Evolutionary conservation across 805 yeast species (phyloP).

Genomic region (Saccharomycopsis sp.): DNA sequence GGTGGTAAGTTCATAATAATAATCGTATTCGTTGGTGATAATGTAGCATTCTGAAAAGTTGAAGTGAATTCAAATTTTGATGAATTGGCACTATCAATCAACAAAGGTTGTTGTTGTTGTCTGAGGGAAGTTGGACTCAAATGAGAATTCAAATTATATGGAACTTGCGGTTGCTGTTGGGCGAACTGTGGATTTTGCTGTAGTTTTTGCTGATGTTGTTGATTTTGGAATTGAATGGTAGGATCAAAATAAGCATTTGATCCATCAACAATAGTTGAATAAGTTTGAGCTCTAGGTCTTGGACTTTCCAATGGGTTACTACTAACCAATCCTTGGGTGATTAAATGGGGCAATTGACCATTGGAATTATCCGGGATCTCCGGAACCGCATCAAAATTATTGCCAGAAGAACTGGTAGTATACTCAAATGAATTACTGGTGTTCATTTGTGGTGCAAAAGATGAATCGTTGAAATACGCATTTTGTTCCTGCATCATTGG

Average conservation of each 20-base stretch:
- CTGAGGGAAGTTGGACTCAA: conserved; percentile 20
- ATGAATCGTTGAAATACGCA: neutral
- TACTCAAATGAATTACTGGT: neutral
- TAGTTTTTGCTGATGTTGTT: conserved; percentile 17
- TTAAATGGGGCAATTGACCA: conserved; percentile 1
- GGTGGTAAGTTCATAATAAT: conserved; percentile 77
- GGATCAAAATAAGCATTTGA: conserved; percentile 21
- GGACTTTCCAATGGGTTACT: neutral
- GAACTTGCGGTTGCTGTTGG: neutral
- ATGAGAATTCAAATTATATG: too few relatives aligned
- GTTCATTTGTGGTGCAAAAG: neutral
- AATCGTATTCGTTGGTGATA: conserved; percentile 73
- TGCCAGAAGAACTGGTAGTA: too few relatives aligned
- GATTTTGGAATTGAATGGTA: conserved; percentile 18
- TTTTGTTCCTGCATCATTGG: conserved; percentile 2
- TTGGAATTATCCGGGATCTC: conserved; percentile 10
- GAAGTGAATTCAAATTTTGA: conserved; percentile 56
- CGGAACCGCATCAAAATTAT: neutral
- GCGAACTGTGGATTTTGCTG: conserved; percentile 7
- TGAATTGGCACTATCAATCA: conserved; percentile 56
- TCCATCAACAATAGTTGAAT: too few relatives aligned
- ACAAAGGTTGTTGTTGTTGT: conserved; percentile 28
- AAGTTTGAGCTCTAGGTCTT: conserved; percentile 39
- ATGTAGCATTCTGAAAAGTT: conserved; percentile 57
- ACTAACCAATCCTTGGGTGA: neutral